phyloP scores from a whole-genome alignment of 139 green algal genomes.

The Ulvella scutata region DNA sequence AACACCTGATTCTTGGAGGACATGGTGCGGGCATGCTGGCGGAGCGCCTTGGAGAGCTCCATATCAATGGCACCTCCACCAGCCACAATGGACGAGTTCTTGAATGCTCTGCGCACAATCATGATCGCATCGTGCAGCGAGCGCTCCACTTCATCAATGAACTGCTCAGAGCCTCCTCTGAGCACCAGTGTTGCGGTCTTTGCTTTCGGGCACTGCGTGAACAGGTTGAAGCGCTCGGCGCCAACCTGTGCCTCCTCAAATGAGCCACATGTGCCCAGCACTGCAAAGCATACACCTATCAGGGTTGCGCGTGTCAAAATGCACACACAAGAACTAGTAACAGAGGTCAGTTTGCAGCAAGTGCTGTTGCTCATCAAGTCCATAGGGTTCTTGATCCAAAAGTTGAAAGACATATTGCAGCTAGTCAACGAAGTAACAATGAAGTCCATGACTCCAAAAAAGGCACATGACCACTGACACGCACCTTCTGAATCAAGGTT shows the following conservation, averaged over 20 bases:
- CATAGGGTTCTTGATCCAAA: background rate
- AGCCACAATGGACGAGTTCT: constrained; percentile 69
- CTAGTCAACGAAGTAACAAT: too few species aligned
- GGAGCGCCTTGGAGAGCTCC: constrained; percentile 41
- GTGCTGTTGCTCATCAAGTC: background rate
- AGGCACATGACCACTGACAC: background rate
- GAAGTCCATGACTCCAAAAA: background rate
- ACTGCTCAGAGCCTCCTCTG: constrained; percentile 87
- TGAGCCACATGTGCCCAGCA: constrained; percentile 66
- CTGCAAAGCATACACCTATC: constrained; percentile 3
- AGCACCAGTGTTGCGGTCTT: constrained; percentile 93
- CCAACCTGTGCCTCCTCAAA: constrained; percentile 94
- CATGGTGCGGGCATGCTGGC: constrained; percentile 25
- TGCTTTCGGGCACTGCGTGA: constrained; percentile 77
- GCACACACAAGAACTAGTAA: too few species aligned
- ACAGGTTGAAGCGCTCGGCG: constrained; percentile 94
- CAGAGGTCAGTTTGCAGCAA: too few species aligned
- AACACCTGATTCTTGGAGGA: constrained; percentile 89
- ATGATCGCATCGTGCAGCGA: constrained; percentile 97
- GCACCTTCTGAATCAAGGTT: constrained; percentile 41
- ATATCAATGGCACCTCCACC: constrained; percentile 95
- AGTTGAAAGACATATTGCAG: background rate
- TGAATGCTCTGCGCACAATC: constrained; percentile 84
- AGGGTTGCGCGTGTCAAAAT: too few species aligned
- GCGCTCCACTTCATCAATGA: constrained; percentile 93